Evolutionary conservation across 805 yeast genomes (phyloP), one percentile per base, ranked within the genome.

Genomic region (Sugiyamaella americana): DNA sequence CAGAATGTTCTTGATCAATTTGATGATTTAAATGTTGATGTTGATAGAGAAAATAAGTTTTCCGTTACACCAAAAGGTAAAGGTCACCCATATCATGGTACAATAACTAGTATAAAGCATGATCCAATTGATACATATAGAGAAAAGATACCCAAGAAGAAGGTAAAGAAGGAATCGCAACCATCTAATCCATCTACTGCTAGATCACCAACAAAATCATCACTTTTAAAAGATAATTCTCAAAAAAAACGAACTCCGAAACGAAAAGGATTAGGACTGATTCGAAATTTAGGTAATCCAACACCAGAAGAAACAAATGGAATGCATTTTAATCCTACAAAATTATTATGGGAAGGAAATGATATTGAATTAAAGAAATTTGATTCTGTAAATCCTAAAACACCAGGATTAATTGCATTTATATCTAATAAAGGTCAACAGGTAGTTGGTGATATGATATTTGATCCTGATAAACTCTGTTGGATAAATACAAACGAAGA

Each of bases 291-390:
- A 37, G 55, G 57, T 1, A 39, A 47, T 3, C 57, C 57, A 5
- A 29, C 50, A 23, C 40, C 47, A 17, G 43, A 10, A 32, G 42
- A 40, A 68, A 69, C 3, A 26, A 26, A 26, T 26, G 66, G 67
- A 34, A 79, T 82, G 80, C 68, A 66, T 40, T 82, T 69, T 56
- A 79, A 82, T 52, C 73, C 80, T 1, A 61, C 62, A 13, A 66
- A 70, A 41, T 68, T 68, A 53, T 65, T 67, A 39, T 82, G 87
- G 87, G 81, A 76, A 54, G 86, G 86, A 3, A 80, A 81, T 55
- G 83, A 81, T 35, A 72, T 69, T 24, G 84, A 79, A 19, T 60
- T 79, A 41, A 54, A 69, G 29, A 67, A 71, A 36, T 81, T 81
- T 58, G 82, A 80, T 35, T 40, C 51, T 2, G 40, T 59, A 32